Base-by-base conservation (phyloP, 1,284 basidiomycete genomes). In the Abortiporus biennis region DNA sequence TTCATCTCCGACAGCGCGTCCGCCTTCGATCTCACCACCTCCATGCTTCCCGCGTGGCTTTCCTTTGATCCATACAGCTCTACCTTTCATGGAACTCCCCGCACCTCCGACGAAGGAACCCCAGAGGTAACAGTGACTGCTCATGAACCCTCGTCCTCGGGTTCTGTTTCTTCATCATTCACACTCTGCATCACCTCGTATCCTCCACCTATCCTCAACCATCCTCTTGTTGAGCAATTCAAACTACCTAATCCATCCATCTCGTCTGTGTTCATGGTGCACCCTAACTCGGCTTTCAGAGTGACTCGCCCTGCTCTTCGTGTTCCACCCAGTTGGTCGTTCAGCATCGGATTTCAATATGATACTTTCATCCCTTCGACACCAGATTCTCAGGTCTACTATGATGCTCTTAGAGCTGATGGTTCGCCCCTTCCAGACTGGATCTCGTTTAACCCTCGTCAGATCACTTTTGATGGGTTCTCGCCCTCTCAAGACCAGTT, bases 321-420 rank as follows among this genome's bases (percentile, higher is more conserved):
- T 34, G 74, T 95, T 6, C 92, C 91, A 1, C 76, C 78, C 2
- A 66, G 70, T 22, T 96, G 92, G 92, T 92, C 89, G 0, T 97
- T 95, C 64, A 92, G 89, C 53, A 74, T 97, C 44, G 94, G 93
- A 8, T 81, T 96, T 53, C 66, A 80, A 32, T 70, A 76, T 46
- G 67, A 76, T 38, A 92, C 88, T 1, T 88, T 84, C 58, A 55
- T 56, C 1, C 64, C 71, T n/a, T 29, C n/a, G n/a, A 36, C 55
- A 15, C 65, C 73, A 13, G 42, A 57, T 21, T 63, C 65, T 37
- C 60, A 65, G 43, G 48, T 94, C 12, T 88, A 67, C 59, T 93
- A 92, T 55, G 71, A 75, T 5, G 81, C 82, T 6, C 68, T 74
- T 21, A 74, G 78, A 48, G 66, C 68, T 0, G 78, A 91, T 50